Conservation (phyloP, 1,284 basidiomycete species). For the Irpex sp. region DNA sequence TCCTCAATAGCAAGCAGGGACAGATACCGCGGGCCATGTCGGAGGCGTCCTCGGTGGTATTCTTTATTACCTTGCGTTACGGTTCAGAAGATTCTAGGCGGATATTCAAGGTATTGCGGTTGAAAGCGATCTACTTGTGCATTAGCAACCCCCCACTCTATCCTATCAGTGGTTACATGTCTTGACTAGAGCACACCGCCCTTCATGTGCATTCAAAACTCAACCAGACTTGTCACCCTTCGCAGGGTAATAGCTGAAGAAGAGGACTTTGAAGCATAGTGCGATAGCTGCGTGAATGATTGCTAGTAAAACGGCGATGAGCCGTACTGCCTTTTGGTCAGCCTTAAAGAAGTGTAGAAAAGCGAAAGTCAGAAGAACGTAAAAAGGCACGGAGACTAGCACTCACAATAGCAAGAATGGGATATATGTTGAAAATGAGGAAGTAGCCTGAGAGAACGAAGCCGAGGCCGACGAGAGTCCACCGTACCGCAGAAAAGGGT, state of each 20-base stretch:
- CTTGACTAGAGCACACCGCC: too few relatives aligned
- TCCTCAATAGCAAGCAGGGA: conserved; percentile 34
- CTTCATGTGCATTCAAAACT: not conserved
- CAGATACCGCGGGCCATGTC: conserved; percentile 44
- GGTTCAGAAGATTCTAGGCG: not conserved
- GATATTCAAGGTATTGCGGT: not conserved
- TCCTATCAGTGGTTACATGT: not conserved
- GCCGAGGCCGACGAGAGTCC: conserved; percentile 72
- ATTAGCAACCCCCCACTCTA: not conserved
- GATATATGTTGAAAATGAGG: conserved; percentile 82
- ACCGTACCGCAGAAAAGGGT: conserved; percentile 74
- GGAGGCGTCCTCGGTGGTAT: conserved; percentile 17
- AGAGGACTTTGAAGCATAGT: conserved; percentile 80
- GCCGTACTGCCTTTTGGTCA: conserved; percentile 79
- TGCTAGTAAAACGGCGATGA: conserved; percentile 72
- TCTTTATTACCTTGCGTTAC: conserved; percentile 4
- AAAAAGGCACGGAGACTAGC: not conserved
- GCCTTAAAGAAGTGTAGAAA: conserved; percentile 41
- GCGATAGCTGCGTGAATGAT: conserved; percentile 73
- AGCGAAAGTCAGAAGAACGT: not conserved
- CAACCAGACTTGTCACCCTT: conserved; percentile 15
- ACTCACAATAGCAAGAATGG: conserved; percentile 80
- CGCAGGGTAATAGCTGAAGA: conserved; percentile 81
- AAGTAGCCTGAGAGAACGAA: conserved; percentile 81
- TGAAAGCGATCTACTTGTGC: not conserved